Evolutionary conservation across 495 filamentous ascomycete species (phyloP).

Genomic region (Umbilicaria muhlenbergii): DNA sequence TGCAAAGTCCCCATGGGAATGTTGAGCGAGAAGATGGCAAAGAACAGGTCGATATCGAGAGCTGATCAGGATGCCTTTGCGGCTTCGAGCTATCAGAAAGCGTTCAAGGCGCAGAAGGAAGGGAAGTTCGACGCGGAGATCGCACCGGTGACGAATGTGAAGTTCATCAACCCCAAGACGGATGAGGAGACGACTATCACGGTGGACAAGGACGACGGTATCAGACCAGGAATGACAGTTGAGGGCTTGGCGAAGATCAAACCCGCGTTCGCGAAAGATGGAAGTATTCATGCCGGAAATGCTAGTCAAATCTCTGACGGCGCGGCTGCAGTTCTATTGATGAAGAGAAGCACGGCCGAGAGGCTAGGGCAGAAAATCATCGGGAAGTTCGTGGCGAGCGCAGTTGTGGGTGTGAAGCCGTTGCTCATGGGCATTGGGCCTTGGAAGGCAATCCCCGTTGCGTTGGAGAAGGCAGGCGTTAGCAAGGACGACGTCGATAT

Average conservation of each 20-base stretch:
- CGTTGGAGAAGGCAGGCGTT: conserved; percentile 72
- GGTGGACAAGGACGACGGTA: conserved; percentile 76
- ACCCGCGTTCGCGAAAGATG: conserved; percentile 81
- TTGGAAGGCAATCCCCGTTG: conserved; percentile 90
- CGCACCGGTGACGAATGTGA: conserved; percentile 56
- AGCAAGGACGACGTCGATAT: conserved; percentile 87
- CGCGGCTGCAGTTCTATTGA: conserved; percentile 85
- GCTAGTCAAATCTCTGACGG: conserved; percentile 92
- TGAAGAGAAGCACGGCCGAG: conserved; percentile 88
- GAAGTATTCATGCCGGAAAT: conserved; percentile 90
- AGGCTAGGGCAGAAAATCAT: conserved; percentile 74
- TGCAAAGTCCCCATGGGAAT: conserved; percentile 98
- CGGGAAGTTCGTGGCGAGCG: conserved; percentile 75
- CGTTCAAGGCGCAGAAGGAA: conserved; percentile 64
- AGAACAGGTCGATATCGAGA: conserved; percentile 58
- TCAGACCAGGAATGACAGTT: conserved; percentile 69
- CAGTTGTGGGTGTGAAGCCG: conserved; percentile 78
- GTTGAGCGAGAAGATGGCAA: conserved; percentile 88
- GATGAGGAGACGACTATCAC: conserved; percentile 73
- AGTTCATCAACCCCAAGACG: conserved; percentile 77
- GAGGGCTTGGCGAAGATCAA: conserved; percentile 81
- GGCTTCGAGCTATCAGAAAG: conserved; percentile 79
- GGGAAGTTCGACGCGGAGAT: conserved; percentile 94
- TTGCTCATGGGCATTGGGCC: conserved; percentile 93
- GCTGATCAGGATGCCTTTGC: conserved; percentile 76